A percentile compares a stretch with the other conserved stretches of the same genome.
Evolutionary conservation across 1,284 basidiomycete species (phyloP).

Genomic region (Leccinum griseonigrum): DNA sequence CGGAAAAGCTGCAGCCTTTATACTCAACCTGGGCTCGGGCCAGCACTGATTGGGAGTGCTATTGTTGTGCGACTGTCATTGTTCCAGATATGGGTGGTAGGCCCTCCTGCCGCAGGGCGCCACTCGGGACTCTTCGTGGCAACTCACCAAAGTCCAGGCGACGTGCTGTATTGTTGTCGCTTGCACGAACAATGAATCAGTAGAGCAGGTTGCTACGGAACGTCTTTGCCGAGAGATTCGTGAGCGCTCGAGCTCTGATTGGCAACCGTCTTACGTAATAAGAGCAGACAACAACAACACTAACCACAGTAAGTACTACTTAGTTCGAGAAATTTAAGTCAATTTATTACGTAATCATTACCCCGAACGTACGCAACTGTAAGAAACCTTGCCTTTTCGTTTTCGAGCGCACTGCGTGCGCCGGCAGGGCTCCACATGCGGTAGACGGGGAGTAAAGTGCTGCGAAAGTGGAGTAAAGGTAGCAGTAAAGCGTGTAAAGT

Average conservation of each 20-base stretch:
- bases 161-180: background rate
- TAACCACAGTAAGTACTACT: too few species aligned
- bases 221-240: background rate
- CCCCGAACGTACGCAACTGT: too few species aligned
- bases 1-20: slow-evolving; percentile 13
- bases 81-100: slow-evolving; percentile 12
- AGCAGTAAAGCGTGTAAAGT: too few species aligned
- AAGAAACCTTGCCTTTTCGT: too few species aligned
- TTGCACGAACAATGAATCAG: slow-evolving; percentile 9
- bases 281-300: background rate
- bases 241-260: background rate
- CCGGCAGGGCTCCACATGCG: too few species aligned
- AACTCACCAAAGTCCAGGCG: background rate
- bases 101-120: background rate
- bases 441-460: too few species aligned
- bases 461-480: too few species aligned
- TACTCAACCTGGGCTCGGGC: background rate
- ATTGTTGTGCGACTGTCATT: slow-evolving; percentile 22
- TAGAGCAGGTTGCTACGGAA: background rate
- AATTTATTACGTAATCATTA: too few species aligned
- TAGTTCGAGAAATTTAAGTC: too few species aligned
- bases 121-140: background rate
- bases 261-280: background rate
- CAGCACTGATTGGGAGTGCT: slow-evolving; percentile 12
- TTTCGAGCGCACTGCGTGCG: too few species aligned